Conservation (phyloP, 2,329 filamentous ascomycete species). For the Lasiodiplodia citricola region DNA sequence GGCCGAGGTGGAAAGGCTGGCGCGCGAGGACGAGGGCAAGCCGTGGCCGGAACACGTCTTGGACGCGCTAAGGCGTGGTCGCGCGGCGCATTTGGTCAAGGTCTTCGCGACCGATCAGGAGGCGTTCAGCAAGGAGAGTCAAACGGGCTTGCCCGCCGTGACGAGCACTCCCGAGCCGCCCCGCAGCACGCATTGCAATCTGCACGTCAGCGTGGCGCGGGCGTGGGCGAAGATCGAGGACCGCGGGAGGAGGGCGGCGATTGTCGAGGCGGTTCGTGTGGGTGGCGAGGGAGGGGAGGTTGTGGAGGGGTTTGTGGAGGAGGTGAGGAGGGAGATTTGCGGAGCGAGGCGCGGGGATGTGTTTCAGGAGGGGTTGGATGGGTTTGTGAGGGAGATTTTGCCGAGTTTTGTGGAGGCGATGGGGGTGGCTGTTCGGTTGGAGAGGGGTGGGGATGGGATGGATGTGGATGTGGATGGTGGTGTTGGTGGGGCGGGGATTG, state of each 20-base stretch:
- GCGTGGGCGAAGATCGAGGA: conserved; percentile 32
- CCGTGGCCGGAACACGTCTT: background rate
- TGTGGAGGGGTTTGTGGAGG: conserved; percentile 28
- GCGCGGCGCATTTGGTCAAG: conserved; percentile 32
- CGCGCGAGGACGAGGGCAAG: background rate
- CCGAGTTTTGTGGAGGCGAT: conserved; percentile 38
- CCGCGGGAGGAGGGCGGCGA: background rate
- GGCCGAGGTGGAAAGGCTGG: background rate
- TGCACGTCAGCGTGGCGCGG: conserved; percentile 37
- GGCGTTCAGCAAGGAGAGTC: conserved; percentile 28
- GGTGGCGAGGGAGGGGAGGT: conserved; percentile 19
- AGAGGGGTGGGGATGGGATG: conserved; percentile 25
- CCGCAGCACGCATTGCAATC: conserved; percentile 34
- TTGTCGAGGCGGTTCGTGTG: conserved; percentile 9
- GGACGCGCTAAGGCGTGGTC: conserved; percentile 29
- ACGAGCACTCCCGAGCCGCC: conserved; percentile 32
- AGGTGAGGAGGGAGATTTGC: conserved; percentile 33
- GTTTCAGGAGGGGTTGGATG: conserved; percentile 30
- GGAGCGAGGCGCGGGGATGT: conserved; percentile 34
- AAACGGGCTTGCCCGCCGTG: conserved; percentile 38
- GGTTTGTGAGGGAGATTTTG: conserved; percentile 30
- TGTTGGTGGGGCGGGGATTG: no score
- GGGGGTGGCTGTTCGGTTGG: conserved; percentile 30
- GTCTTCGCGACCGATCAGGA: conserved; percentile 6
- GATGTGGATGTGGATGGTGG: conserved; percentile 24